Conservation (phyloP, 495 filamentous ascomycete species). For the Aspergillus ostianus region DNA sequence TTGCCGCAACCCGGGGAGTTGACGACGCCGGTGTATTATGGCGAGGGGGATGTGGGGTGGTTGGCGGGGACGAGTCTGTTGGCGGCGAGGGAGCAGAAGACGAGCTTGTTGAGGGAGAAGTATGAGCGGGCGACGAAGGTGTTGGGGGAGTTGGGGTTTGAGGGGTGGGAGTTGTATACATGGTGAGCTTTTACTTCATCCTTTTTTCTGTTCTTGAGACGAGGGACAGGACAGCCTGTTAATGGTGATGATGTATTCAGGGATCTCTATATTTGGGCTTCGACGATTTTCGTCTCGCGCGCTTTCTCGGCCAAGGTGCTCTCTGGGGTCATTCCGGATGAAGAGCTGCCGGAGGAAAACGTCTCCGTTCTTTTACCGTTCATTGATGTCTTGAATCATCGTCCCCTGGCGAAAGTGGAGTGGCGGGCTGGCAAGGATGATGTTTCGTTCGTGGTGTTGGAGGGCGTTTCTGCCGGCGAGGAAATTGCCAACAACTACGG, state of each 20-base stretch:
- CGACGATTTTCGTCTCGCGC: conserved; percentile 60
- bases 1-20: conserved; percentile 54
- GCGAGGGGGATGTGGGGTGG: conserved; percentile 55
- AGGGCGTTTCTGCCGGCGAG: conserved; percentile 43
- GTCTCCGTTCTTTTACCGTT: conserved; percentile 59
- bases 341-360: conserved; percentile 34
- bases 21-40: conserved; percentile 59
- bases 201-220: conserved; percentile 1
- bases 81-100: conserved; percentile 42
- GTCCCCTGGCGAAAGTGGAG: conserved; percentile 54
- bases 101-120: conserved; percentile 46
- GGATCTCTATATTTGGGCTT: conserved; percentile 65
- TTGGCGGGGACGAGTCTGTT: conserved; percentile 60
- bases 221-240: not conserved
- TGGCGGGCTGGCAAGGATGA: conserved; percentile 53
- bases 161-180: conserved; percentile 34
- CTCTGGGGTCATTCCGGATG: conserved; percentile 34
- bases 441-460: conserved; percentile 49
- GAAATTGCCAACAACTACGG: conserved; percentile 71
- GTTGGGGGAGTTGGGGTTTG: conserved; percentile 37
- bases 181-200: conserved; percentile 43
- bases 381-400: conserved; percentile 62
- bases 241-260: conserved; percentile 33
- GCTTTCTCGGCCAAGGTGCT: conserved; percentile 49
- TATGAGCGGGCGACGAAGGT: conserved; percentile 40